Percentiles rank a stretch among this genome's conserved stretches.
phyloP scores from a whole-genome alignment of 768 basidiomycete species.

The Artomyces pyxidatus region DNA sequence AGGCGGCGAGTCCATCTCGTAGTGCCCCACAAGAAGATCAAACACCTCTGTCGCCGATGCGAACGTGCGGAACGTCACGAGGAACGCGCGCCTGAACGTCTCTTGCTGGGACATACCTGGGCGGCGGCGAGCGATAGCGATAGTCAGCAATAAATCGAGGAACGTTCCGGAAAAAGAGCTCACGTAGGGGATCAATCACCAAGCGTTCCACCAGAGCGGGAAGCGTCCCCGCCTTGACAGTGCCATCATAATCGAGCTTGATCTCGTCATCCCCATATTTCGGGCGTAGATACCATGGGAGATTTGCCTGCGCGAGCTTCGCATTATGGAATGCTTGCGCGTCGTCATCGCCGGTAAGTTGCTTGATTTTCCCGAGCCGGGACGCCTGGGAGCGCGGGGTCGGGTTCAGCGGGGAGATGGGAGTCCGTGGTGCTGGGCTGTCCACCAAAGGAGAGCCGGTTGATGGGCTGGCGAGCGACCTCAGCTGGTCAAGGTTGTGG shows the following conservation, averaged over 20 bases:
- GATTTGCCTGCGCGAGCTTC: conserved; percentile 25
- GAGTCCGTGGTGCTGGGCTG: too few relatives aligned
- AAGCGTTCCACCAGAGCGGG: conserved; percentile 66
- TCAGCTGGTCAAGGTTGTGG: conserved; percentile 2
- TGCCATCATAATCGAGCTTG: conserved; percentile 54
- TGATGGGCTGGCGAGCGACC: neutral
- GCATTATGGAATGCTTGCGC: conserved; percentile 35
- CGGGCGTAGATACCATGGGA: conserved; percentile 57
- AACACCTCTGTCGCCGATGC: conserved; percentile 61
- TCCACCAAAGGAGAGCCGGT: neutral
- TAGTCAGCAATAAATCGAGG: neutral
- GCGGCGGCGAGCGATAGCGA: neutral
- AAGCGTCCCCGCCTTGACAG: conserved; percentile 61
- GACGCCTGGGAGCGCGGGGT: neutral
- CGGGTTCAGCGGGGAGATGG: too few relatives aligned
- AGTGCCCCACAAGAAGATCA: conserved; percentile 58
- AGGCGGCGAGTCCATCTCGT: conserved; percentile 40
- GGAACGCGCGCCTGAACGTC: conserved; percentile 53
- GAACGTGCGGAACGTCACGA: conserved; percentile 80
- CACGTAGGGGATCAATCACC: conserved; percentile 52
- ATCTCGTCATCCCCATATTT: conserved; percentile 51
- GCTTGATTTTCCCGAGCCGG: conserved; percentile 28
- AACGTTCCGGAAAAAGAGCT: conserved; percentile 22
- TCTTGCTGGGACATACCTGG: conserved; percentile 20
- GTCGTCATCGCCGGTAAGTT: conserved; percentile 34